A percentile compares a stretch with the other conserved stretches of the same genome.
Conservation (phyloP, 371 early-diverging fungal genomes). For the Dipsacomyces acuminosporus region DNA sequence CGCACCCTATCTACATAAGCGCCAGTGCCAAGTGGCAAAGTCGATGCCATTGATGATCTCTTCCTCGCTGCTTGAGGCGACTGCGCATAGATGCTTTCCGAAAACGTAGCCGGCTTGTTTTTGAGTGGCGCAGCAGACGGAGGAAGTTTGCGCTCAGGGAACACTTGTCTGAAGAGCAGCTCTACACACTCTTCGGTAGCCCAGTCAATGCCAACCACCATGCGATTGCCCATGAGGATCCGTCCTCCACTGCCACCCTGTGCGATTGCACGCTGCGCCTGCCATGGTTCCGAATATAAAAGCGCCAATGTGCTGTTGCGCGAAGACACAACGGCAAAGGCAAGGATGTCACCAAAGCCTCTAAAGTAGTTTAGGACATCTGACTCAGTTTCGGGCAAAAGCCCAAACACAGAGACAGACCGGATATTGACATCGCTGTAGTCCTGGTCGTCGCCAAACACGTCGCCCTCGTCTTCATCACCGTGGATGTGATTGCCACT, state of each 20-base stretch:
- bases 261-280: conserved; percentile 38
- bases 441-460: conserved; percentile 11
- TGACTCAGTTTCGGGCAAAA: conserved; percentile 31
- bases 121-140: conserved; percentile 13
- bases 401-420: conserved; percentile 23
- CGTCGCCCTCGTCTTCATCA: neutral
- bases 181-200: conserved; percentile 21
- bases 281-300: conserved; percentile 41
- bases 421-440: conserved; percentile 31
- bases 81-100: conserved; percentile 34
- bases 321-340: conserved; percentile 21
- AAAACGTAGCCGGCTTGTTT: conserved; percentile 8
- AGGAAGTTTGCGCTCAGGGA: conserved; percentile 23
- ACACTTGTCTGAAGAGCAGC: conserved; percentile 24
- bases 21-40: neutral
- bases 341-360: conserved; percentile 26
- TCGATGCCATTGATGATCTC: neutral
- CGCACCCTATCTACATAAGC: neutral
- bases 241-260: conserved; percentile 26
- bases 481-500: too few species aligned
- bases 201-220: conserved; percentile 12
- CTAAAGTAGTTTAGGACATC: conserved; percentile 30
- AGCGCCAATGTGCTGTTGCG: conserved; percentile 22
- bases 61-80: conserved; percentile 20
- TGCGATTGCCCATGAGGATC: conserved; percentile 26